Base-by-base conservation (phyloP, 2,329 filamentous ascomycete genomes). In the Colletotrichum tamarilloi region DNA sequence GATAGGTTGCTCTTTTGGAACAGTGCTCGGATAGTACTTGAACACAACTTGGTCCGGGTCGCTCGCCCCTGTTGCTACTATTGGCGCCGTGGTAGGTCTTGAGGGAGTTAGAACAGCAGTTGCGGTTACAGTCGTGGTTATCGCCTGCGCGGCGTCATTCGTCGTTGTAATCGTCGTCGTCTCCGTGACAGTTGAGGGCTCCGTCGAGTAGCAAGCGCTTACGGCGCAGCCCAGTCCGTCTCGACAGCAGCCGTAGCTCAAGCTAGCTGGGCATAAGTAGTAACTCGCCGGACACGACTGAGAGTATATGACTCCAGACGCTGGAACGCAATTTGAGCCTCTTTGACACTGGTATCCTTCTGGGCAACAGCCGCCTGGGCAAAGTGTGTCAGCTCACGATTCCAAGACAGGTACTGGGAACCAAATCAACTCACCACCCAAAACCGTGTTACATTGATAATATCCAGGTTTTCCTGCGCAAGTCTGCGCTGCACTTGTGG, bases 181-280 rank as follows among this genome's bases (percentile, higher is more conserved):
- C 7, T 86, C 77, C 1, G 83, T 85, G n/a, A 83, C 80, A 0
- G 87, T 89, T 1, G 82, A 77, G 1, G 86, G 83, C 0, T 80
- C 81, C 0, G 85, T 88, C 1, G 84, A 81, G 72, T 88, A 90
- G 76, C 89, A 91, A 16, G 77, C 79, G 22, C 77, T 80, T 2
- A 78, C 66, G 2, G 83, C 88, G 76, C 89, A 91, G 30, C 79
- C 85, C 82, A 87, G 84, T 5, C 85, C 86, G 59, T 79, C 84
- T 2, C 79, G 80, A 76, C 89, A 91, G 75, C 89, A 91, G 0
- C 89, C 89, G 70, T 85, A 87, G 64, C 85, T 85, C 4, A 87
- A 75, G 1, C 86, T 87, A 5, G 85, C 76, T 1, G 89, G 85
- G 70, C 89, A 91, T 4, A 85, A 80, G 67, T 83, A 87, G 59